Conservation (phyloP, 306 rosid species). For the Hippophae gyantsensis region DNA sequence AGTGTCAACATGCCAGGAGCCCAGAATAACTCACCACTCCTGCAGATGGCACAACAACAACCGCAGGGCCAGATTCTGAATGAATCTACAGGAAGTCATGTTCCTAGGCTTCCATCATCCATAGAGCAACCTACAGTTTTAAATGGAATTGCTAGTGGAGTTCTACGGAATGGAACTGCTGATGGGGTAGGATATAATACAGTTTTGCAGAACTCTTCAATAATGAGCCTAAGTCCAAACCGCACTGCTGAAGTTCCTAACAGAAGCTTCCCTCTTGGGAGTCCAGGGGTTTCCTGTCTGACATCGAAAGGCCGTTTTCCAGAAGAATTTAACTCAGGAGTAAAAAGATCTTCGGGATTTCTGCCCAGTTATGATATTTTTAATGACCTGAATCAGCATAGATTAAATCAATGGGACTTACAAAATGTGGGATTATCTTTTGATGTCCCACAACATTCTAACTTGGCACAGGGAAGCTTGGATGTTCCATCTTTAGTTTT, state of each 20-base stretch:
- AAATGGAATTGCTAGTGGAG: conserved; percentile 46
- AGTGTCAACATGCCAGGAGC: conserved; percentile 53
- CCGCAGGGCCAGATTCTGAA: conserved; percentile 58
- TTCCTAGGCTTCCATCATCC: conserved; percentile 53
- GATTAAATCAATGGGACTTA: conserved; percentile 66
- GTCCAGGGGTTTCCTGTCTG: conserved; percentile 42
- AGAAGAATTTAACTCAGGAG: conserved; percentile 49
- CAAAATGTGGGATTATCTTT: conserved; percentile 50
- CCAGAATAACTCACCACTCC: conserved; percentile 48
- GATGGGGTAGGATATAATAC: conserved; percentile 48
- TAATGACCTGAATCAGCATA: conserved; percentile 55
- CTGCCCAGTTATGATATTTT: conserved; percentile 63
- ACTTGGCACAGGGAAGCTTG: conserved; percentile 46
- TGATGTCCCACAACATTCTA: conserved; percentile 50
- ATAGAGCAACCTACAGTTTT: conserved; percentile 44
- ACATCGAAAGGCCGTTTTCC: conserved; percentile 53
- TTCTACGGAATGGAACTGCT: conserved; percentile 47
- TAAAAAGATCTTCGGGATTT: conserved; percentile 48
- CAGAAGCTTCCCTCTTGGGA: conserved; percentile 63
- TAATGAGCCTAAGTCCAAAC: conserved; percentile 62
- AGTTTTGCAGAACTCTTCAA: conserved; percentile 42
- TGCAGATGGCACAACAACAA: conserved; percentile 69
- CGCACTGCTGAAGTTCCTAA: conserved; percentile 53
- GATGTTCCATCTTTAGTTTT: conserved; percentile 53
- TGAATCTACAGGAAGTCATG: conserved; percentile 40